Evolutionary conservation across 768 basidiomycete species (phyloP).

Genomic region (Amyloporia xantha): DNA sequence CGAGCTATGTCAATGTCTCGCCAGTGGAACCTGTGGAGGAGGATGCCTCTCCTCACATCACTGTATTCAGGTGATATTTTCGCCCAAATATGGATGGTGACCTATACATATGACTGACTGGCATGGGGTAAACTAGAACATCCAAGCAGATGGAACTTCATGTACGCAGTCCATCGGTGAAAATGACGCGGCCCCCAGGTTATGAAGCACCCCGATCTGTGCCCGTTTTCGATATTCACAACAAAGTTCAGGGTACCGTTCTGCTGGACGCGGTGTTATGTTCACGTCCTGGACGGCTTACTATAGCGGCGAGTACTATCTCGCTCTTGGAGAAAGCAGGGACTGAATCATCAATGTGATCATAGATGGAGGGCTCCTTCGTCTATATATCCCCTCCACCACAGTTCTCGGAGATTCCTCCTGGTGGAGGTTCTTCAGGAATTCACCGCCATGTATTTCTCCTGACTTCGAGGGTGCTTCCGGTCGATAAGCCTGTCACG

Average conservation of each 20-base stretch:
- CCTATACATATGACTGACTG: background rate
- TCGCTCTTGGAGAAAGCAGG: too few species aligned
- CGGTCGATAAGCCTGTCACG: conserved; percentile 16
- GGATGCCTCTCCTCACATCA: conserved; percentile 17
- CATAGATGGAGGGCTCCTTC: conserved; percentile 60
- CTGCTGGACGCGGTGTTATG: conserved; percentile 45
- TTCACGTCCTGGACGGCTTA: conserved; percentile 46
- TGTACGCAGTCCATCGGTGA: conserved; percentile 56
- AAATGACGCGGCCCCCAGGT: conserved; percentile 30
- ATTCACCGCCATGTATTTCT: conserved; percentile 25
- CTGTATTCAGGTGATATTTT: conserved; percentile 21
- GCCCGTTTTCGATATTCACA: conserved; percentile 56
- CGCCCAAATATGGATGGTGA: background rate
- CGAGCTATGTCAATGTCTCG: background rate
- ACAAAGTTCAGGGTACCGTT: conserved; percentile 54
- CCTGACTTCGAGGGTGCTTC: conserved; percentile 14
- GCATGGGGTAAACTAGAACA: conserved; percentile 4
- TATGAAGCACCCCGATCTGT: conserved; percentile 20
- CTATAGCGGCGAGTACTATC: conserved; percentile 48
- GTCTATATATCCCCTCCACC: conserved; percentile 30
- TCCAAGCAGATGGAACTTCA: conserved; percentile 47
- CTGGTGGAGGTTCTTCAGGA: conserved; percentile 7
- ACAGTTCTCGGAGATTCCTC: conserved; percentile 16
- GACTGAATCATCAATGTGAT: conserved; percentile 4
- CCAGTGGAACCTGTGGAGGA: conserved; percentile 1